phyloP scores from a whole-genome alignment of 1,284 basidiomycete genomes.

The Mycosarcoma mackinlayi region DNA sequence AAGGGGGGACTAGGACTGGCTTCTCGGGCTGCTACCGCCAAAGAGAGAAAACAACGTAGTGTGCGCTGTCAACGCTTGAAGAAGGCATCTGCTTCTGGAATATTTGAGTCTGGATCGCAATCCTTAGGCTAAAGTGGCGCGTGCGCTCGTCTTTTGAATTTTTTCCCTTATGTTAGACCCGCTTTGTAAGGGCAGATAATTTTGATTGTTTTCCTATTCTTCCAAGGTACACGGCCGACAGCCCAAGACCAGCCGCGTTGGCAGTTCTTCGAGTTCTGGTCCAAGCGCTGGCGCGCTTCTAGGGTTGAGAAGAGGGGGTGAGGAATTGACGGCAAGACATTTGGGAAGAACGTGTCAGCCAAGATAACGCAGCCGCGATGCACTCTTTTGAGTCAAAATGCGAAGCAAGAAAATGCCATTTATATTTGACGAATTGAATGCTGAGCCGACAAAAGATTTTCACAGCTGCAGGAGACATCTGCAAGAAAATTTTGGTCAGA shows the following conservation, averaged over 20 bases:
- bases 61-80: no score
- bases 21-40: no score
- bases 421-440: conserved; percentile 5
- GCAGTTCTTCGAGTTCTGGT: conserved; percentile 23
- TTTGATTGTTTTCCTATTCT: no score
- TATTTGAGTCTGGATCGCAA: no score
- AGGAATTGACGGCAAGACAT: no score
- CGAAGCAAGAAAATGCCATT: conserved; percentile 1
- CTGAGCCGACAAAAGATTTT: conserved; percentile 15
- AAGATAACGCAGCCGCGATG: not conserved
- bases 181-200: not conserved
- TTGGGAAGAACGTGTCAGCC: conserved; percentile 14
- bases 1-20: no score
- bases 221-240: conserved; percentile 27
- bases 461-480: conserved; percentile 11
- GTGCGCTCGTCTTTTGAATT: conserved; percentile 9
- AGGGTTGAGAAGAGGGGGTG: not conserved
- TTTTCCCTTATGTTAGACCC: conserved; percentile 5
- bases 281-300: conserved; percentile 10
- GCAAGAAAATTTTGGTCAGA: not conserved
- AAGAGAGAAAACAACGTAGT: no score
- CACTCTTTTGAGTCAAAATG: not conserved
- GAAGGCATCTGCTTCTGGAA: no score
- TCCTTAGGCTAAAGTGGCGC: conserved; percentile 13
- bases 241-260: not conserved